Percentiles rank a stretch among this genome's conserved stretches.
phyloP scores from a whole-genome alignment of 176 grass and related monocot species.

The Sorghum bicolor region DNA sequence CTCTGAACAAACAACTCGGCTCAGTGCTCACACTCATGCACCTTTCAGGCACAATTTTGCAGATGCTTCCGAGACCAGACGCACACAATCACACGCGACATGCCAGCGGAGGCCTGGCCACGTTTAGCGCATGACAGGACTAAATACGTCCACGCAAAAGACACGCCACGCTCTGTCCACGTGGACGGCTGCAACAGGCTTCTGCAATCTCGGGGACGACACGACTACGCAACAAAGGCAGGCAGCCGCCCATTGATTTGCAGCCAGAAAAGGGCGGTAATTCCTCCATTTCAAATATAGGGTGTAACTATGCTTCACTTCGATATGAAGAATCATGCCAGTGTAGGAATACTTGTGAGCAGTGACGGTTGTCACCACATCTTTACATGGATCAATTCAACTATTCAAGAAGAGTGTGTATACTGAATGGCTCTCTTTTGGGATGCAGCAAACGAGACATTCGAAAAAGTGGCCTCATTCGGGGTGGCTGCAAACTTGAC shows the following conservation, averaged over 20 bases:
- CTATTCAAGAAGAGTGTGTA: not conserved
- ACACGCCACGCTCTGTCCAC: not conserved
- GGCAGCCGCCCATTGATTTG: not conserved
- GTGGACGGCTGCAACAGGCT: not conserved
- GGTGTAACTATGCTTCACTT: not conserved
- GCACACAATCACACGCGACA: not conserved
- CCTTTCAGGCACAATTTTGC: not conserved
- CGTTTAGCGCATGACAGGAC: not conserved
- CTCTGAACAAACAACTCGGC: too few species aligned
- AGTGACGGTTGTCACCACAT: not conserved
- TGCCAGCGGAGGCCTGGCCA: not conserved
- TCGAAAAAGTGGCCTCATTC: constrained; percentile 37
- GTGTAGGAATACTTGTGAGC: not conserved
- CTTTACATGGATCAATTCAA: not conserved
- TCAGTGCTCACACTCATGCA: not conserved
- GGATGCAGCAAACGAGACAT: constrained; percentile 38
- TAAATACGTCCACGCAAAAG: not conserved
- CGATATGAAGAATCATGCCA: not conserved
- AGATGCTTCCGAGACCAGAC: not conserved
- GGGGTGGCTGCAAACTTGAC: constrained; percentile 49
- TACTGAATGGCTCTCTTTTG: not conserved
- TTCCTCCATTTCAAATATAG: not conserved
- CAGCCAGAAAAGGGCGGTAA: not conserved
- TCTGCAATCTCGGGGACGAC: not conserved
- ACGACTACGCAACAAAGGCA: not conserved